These are phyloP conservation scores for Setaria italica DNA, from an alignment of 202 grass and related monocot species.

Conservation along the genomic window DNA sequence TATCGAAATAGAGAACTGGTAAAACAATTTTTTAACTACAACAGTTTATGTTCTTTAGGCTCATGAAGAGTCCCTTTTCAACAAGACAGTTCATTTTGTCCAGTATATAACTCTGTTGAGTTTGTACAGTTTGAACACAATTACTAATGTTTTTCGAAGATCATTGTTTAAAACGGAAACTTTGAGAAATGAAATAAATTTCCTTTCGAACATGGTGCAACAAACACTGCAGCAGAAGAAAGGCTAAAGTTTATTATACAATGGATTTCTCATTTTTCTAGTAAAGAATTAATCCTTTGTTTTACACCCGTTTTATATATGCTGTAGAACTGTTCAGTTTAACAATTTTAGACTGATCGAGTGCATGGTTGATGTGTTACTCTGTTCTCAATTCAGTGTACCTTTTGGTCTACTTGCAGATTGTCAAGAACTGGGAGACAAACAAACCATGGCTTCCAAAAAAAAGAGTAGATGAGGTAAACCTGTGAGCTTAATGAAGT, in stretches of 20 bases:
- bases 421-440: conserved; percentile 89
- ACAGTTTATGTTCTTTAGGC: background rate
- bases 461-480: conserved; percentile 89
- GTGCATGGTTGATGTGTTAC: conserved; percentile 18
- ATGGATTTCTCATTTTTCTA: background rate
- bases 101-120: too few relatives aligned
- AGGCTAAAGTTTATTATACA: background rate
- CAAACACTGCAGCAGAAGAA: conserved; percentile 1
- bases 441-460: conserved; percentile 91
- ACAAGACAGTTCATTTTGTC: background rate
- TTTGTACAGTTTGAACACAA: background rate
- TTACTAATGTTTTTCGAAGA: conserved; percentile 2
- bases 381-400: conserved; percentile 8
- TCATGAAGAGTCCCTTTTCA: background rate
- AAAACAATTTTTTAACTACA: conserved; percentile 16
- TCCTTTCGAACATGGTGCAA: background rate
- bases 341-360: background rate
- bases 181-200: background rate
- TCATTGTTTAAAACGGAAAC: background rate
- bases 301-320: conserved; percentile 11
- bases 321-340: background rate
- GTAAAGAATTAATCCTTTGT: background rate
- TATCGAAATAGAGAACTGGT: background rate
- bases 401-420: conserved; percentile 57
- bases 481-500: conserved; percentile 27